Base-by-base conservation (phyloP, 306 rosid genomes). In the Trichosanthes truncata region DNA sequence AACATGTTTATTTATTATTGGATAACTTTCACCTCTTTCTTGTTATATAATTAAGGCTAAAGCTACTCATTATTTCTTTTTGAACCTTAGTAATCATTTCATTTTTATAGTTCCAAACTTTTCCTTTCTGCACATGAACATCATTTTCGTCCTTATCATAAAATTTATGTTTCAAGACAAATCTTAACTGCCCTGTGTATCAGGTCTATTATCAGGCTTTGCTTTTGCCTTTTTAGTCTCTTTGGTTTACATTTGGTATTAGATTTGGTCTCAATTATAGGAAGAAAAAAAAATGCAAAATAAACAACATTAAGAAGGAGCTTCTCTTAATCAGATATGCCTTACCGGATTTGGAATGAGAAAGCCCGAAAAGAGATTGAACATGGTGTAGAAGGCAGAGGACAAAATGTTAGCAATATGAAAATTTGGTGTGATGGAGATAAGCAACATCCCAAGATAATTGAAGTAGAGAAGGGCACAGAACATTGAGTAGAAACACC, bases 311-410 rank as follows among this genome's bases (percentile, higher is more conserved):
- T 15, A 29, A 31, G 18, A 13, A 68, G 31, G 20, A 68, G 74
- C 18, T 66, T 66, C 15, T 9, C 4, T 38, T 10, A 66, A 36
- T 36, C 0, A 9, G 38, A 51, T 21, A 33, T 79, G 67, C 43
- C 89, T 78, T 84, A 86, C 91, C 55, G 78, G 86, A 81, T 40
- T 56, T 7, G 89, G 87, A 60, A 88, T 29, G 12, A 88, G 69
- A 78, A 86, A 88, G 21, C 91, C 89, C 4, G 91, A 14, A 49
- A 88, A 86, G 12, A 86, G 88, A 74, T 84, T 82, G 80, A 56
- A 76, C 33, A 82, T 7, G 9, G 79, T 81, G 87, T 63, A 83
- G 85, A 45, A 80, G 9, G 74, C 78, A 3, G 88, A 80, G 18
- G 81, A 41, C 46, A 86, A 72, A 72, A 84, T 83, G 43, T 81